Conservation (phyloP, 1,139 yeast species). For the Yarrowia galli region DNA sequence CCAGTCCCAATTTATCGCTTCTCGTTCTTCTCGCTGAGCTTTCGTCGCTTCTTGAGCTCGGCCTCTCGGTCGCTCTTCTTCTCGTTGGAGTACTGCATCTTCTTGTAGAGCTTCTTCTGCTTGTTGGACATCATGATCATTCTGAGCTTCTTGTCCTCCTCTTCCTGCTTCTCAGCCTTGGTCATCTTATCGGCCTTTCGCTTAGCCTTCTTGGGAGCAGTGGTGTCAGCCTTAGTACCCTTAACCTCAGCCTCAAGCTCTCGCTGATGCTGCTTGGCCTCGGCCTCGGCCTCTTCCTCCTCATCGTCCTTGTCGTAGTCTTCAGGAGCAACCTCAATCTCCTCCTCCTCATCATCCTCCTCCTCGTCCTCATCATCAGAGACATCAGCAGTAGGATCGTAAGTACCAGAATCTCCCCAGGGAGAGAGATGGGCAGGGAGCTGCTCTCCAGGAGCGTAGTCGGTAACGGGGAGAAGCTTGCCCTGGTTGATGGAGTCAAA, state of each 20-base stretch:
- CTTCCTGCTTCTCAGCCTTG: constrained; percentile 57
- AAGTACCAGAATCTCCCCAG: constrained; percentile 96
- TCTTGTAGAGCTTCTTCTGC: constrained; percentile 91
- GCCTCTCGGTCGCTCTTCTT: constrained; percentile 84
- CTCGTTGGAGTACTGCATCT: constrained; percentile 91
- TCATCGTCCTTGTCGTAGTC: constrained; percentile 60
- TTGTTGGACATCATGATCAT: constrained; percentile 98
- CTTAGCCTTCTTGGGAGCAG: constrained; percentile 48
- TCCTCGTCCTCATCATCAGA: constrained; percentile 52
- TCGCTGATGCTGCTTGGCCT: constrained; percentile 66
- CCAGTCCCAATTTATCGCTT: constrained; percentile 53
- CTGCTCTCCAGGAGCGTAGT: constrained; percentile 91
- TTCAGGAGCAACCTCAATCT: constrained; percentile 60
- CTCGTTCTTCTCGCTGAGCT: constrained; percentile 72
- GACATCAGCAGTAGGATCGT: constrained; percentile 73
- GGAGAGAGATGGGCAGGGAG: constrained; percentile 98
- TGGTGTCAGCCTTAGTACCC: constrained; percentile 72
- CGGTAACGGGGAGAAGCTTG: constrained; percentile 73
- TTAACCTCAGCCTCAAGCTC: constrained; percentile 91
- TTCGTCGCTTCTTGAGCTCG: constrained; percentile 76
- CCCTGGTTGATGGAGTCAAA: constrained; percentile 89
- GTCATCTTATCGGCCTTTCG: constrained; percentile 46
- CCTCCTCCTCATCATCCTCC: constrained; percentile 57
- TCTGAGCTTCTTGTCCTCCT: constrained; percentile 85
- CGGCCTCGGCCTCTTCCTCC: constrained; percentile 57